Percentiles rank a stretch among this genome's conserved stretches.
Evolutionary conservation across 352 stramenopile species (phyloP).

Genomic region (Sclerospora graminicola): DNA sequence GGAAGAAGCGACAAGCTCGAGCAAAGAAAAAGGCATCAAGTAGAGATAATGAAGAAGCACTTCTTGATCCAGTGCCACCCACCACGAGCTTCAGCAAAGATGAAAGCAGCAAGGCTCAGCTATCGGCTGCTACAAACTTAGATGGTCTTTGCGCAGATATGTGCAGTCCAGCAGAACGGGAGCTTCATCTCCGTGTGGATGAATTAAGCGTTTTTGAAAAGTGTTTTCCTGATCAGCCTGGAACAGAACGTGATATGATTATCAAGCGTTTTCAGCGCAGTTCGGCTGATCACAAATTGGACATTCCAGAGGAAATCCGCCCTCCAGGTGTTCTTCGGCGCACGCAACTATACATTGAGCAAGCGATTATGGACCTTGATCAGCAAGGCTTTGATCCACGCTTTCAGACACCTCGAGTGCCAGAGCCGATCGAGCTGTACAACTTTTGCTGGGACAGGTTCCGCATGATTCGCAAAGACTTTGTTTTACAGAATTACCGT

Average conservation of each 20-base stretch:
- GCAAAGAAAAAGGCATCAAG: constrained; percentile 19
- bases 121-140: constrained; percentile 53
- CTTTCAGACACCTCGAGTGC: constrained; percentile 53
- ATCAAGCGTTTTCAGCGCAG: constrained; percentile 85
- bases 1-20: constrained; percentile 15
- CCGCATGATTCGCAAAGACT: constrained; percentile 94
- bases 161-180: constrained; percentile 70
- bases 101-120: constrained; percentile 36
- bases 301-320: constrained; percentile 74
- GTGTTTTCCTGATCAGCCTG: constrained; percentile 47
- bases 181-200: constrained; percentile 78
- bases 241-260: constrained; percentile 54
- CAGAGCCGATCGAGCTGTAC: constrained; percentile 88
- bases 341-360: constrained; percentile 80
- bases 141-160: constrained; percentile 77
- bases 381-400: constrained; percentile 47
- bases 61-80: constrained; percentile 1
- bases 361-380: constrained; percentile 80
- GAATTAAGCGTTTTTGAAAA: constrained; percentile 85
- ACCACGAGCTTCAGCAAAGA: constrained; percentile 1
- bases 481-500: constrained; percentile 94
- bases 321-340: constrained; percentile 63
- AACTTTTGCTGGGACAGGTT: constrained; percentile 96
- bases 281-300: constrained; percentile 78
- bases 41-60: constrained; percentile 13